Base-by-base conservation (phyloP, 306 rosid species). In the Glycine latifolia region DNA sequence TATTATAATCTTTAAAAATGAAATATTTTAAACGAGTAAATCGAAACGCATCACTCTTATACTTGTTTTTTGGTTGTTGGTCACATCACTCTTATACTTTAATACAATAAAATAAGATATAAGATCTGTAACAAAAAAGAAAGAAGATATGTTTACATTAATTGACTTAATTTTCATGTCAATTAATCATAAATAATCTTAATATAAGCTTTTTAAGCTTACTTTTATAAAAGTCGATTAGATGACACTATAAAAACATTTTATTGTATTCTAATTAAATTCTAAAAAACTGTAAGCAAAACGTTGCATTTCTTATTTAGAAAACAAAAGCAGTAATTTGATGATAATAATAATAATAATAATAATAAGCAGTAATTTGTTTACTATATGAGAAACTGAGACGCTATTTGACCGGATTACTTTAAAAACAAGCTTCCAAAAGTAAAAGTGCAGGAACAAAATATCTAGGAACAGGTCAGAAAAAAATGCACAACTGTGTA, bases 361-460 rank as follows among this genome's bases (percentile, higher is more conserved):
- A 26, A 26, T 26, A 26, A 26, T 26, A 37, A 37, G 20, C 2
- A 35, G 39, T 37, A 37, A 37, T 37, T 37, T 37, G 41, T 2
- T 37, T 3, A 37, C 31, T 26, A 26, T 37, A 37, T 3, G 44
- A 39, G 44, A 39, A 5, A 39, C 5, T 0, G 44, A 39, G 44
- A 39, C 5, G 47, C 9, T 1, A 15, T 47, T 31, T 35, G 33
- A 49, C 16, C 13, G 4, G 8, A 20, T 31, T 16, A 26, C 68
- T 11, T 11, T 60, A 5, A 5, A 7, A 39, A 4, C 12, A 75
- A 16, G 56, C 20, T n/a, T 35, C 3, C 0, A 43, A 46, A 75
- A 65, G 85, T 56, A 47, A 53, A 79, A 14, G 26, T 15, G 14
- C 43, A 60, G 13, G 26, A 43, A 60, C 4, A 71, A 79, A 79